Base-by-base conservation (phyloP, 345 rosid species). In the Boechera stricta region DNA sequence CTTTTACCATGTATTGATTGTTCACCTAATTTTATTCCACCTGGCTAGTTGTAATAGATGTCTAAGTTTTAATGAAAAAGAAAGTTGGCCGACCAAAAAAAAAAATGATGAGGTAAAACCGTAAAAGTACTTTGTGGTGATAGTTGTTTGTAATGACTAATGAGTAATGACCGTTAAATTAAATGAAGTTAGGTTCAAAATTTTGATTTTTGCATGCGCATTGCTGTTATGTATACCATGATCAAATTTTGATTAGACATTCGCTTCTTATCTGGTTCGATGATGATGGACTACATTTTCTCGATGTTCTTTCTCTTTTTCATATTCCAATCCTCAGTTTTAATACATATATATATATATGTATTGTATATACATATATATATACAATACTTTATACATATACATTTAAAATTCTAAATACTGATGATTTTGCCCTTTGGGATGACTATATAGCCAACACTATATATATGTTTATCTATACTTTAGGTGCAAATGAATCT, bases 401-500 rank as follows among this genome's bases (percentile, higher is more conserved):
- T 44, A 2, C 2, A 44, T 39, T 39, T 49, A 15, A 49, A 49
- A 49, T 4, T 49, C 32, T 9, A 24, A 24, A 10, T 24, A 21
- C 13, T 52, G 28, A 59, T 36, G 15, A 59, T 36, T 36, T 36
- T 60, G 69, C 55, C 79, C 71, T 62, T 69, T 69, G 80, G 74
- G 24, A 44, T n/a, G 8, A 32, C 33, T 41, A 7, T 69, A 62
- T 26, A 62, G 80, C 70, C 80, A 69, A 2, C 21, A 11, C 28
- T 26, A 10, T 18, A 16, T 39, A 10, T 39, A 3, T 44, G 45
- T 69, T 41, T 49, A 29, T 57, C 13, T 7, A 10, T 56, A 10
- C 6, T 18, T 53, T 58, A 59, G 44, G 35, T 29, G 69, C 75
- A 59, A 51, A 18, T 52, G 63, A 69, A 76, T 76, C 68, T 68